A percentile compares a stretch with the other conserved stretches of the same genome.
phyloP scores from a whole-genome alignment of 352 stramenopile species.

The Plasmopara viticola region DNA sequence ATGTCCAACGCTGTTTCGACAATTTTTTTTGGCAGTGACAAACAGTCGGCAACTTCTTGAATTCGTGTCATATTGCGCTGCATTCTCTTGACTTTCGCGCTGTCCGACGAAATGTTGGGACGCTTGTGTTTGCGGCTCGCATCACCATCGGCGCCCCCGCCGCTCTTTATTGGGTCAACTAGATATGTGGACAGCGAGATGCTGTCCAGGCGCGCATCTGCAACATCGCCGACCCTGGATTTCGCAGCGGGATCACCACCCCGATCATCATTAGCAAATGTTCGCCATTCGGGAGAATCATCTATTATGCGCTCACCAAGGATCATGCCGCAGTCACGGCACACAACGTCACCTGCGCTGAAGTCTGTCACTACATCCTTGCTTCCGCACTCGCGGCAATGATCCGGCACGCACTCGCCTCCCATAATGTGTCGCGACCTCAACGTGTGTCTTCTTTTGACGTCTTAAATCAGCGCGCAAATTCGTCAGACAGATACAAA shows the following conservation, averaged over 20 bases:
- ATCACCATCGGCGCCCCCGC: slow-evolving; percentile 17
- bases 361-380: slow-evolving; percentile 76
- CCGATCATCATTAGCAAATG: slow-evolving; percentile 84
- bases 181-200: slow-evolving; percentile 64
- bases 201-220: slow-evolving; percentile 54
- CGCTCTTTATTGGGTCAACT: slow-evolving; percentile 45
- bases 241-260: slow-evolving; percentile 69
- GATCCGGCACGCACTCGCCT: slow-evolving; percentile 55
- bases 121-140: slow-evolving; percentile 38
- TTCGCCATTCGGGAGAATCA: slow-evolving; percentile 83
- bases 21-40: slow-evolving; percentile 66
- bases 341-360: slow-evolving; percentile 75
- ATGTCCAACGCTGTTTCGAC: slow-evolving; percentile 66
- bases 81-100: slow-evolving; percentile 54
- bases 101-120: slow-evolving; percentile 54
- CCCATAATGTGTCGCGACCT: slow-evolving; percentile 23
- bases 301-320: slow-evolving; percentile 85
- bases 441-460: not conserved
- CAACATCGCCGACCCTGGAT: slow-evolving; percentile 70
- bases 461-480: not conserved
- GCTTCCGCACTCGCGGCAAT: slow-evolving; percentile 64
- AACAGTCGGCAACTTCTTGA: slow-evolving; percentile 53
- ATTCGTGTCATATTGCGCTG: slow-evolving; percentile 62
- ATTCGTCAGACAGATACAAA: not conserved
- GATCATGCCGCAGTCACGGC: slow-evolving; percentile 75